Percentiles rank a stretch among this genome's conserved stretches.
Evolutionary conservation across 2,329 filamentous ascomycete genomes (phyloP).

Genomic region (Ceratocystis variospora): DNA sequence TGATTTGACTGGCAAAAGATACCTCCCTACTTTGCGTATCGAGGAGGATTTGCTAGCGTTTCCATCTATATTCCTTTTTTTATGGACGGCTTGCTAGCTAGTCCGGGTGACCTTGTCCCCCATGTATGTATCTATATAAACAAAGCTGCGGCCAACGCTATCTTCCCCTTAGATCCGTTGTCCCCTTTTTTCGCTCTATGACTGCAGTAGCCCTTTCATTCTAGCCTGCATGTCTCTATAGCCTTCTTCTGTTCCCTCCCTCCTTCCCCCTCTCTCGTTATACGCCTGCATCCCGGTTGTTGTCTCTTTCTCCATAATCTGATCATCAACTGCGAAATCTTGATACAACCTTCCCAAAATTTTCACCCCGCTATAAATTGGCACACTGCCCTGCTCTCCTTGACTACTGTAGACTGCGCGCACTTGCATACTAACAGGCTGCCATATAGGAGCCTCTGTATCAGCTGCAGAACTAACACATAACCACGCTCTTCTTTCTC

Average conservation of each 20-base stretch:
- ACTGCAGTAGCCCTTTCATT: neutral
- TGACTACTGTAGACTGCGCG: neutral
- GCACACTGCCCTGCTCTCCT: neutral
- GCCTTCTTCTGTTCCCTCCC: neutral
- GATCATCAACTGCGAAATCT: neutral
- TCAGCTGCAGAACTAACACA: neutral
- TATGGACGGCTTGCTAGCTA: neutral
- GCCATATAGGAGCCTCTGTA: neutral
- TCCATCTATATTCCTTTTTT: neutral
- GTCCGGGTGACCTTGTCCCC: neutral
- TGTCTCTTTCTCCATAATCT: neutral
- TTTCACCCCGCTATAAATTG: constrained; percentile 1
- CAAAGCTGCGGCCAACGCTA: neutral
- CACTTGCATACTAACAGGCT: neutral
- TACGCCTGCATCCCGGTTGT: neutral
- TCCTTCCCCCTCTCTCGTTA: neutral
- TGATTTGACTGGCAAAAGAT: neutral
- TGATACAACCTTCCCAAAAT: constrained; percentile 4
- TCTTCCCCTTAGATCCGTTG: neutral
- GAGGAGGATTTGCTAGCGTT: neutral
- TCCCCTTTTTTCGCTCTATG: neutral
- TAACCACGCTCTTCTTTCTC: constrained; percentile 3
- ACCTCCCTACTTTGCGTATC: neutral
- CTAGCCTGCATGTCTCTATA: neutral
- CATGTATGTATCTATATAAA: neutral